Evolutionary conservation across 2,329 filamentous ascomycete genomes (phyloP).

Genomic region (Diaporthe amygdali): DNA sequence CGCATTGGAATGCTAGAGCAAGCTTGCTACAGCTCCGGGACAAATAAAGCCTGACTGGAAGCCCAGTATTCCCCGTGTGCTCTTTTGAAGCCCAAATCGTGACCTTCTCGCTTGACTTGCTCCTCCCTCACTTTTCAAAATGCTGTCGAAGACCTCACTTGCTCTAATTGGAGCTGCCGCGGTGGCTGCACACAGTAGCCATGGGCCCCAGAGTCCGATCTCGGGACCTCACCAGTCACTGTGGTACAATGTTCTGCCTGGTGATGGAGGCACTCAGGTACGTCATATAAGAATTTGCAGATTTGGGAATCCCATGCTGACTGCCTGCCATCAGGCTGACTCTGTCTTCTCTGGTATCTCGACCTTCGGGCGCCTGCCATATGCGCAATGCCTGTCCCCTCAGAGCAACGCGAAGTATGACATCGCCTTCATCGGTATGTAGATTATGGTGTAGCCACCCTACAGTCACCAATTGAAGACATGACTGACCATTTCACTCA

Average conservation of each 20-base stretch:
- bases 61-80: neutral
- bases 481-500: neutral
- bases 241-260: slow-evolving; percentile 85
- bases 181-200: slow-evolving; percentile 63
- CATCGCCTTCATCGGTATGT: slow-evolving; percentile 80
- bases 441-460: no score
- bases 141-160: slow-evolving; percentile 38
- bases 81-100: neutral
- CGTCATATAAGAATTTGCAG: slow-evolving; percentile 24
- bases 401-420: slow-evolving; percentile 75
- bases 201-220: slow-evolving; percentile 63
- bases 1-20: neutral
- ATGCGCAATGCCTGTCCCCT: slow-evolving; percentile 73
- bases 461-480: neutral
- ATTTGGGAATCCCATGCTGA: neutral
- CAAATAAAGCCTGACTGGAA: slow-evolving; percentile 12
- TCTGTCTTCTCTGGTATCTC: slow-evolving; percentile 89
- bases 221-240: slow-evolving; percentile 74
- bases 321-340: slow-evolving; percentile 64
- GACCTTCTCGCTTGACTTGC: neutral
- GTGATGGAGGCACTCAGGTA: slow-evolving; percentile 84
- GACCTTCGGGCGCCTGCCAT: slow-evolving; percentile 81
- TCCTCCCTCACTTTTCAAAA: slow-evolving; percentile 24
- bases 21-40: neutral
- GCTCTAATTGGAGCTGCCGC: slow-evolving; percentile 51